Evolutionary conservation across 495 filamentous ascomycete genomes (phyloP).

Genomic region (Pyronema domesticum): DNA sequence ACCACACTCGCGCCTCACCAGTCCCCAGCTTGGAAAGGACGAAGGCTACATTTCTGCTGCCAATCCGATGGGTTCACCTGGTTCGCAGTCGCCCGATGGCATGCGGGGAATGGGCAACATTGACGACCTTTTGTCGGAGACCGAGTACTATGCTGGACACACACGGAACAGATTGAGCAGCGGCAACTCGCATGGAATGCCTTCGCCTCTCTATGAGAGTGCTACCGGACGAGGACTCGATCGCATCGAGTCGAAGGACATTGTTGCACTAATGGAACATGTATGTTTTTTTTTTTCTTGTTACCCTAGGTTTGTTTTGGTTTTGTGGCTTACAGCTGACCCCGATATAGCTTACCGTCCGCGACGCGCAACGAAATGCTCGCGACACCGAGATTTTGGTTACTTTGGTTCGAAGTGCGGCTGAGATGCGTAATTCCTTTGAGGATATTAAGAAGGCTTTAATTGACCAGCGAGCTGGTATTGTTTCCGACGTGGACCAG

Average conservation of each 20-base stretch:
- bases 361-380: slow-evolving; percentile 91
- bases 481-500: slow-evolving; percentile 66
- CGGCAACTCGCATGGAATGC: slow-evolving; percentile 79
- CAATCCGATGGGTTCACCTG: slow-evolving; percentile 24
- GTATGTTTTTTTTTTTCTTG: slow-evolving; percentile 31
- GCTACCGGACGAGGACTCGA: slow-evolving; percentile 80
- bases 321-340: slow-evolving; percentile 24
- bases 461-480: slow-evolving; percentile 62
- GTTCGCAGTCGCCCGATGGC: slow-evolving; percentile 15
- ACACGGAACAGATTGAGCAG: slow-evolving; percentile 30
- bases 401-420: slow-evolving; percentile 79
- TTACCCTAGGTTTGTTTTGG: slow-evolving; percentile 5
- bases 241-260: slow-evolving; percentile 88
- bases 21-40: slow-evolving; percentile 29
- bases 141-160: slow-evolving; percentile 24
- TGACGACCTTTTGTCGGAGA: slow-evolving; percentile 40
- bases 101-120: slow-evolving; percentile 33
- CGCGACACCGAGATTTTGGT: slow-evolving; percentile 93
- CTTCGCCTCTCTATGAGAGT: slow-evolving; percentile 76
- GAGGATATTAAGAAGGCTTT: slow-evolving; percentile 92
- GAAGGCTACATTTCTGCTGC: slow-evolving; percentile 86
- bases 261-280: slow-evolving; percentile 95
- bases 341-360: slow-evolving; percentile 60
- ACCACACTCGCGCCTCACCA: slow-evolving; percentile 1
- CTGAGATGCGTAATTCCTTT: slow-evolving; percentile 94